phyloP scores from a whole-genome alignment of 1,284 basidiomycete species.

The Blastosporella zonata region DNA sequence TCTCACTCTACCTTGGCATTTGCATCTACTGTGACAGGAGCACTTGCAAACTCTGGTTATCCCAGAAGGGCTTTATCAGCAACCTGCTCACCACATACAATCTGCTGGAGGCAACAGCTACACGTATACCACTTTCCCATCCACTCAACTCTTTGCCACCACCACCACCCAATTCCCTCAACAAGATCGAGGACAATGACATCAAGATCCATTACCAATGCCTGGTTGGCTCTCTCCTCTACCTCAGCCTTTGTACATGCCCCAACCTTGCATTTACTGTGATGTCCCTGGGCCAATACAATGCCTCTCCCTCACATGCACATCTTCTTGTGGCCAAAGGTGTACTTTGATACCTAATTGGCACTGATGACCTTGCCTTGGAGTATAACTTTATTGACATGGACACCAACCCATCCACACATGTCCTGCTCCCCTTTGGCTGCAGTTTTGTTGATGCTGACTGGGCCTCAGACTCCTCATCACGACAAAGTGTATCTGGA shows the following conservation, averaged over 20 bases:
- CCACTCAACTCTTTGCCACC: no score
- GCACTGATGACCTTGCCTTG: not conserved
- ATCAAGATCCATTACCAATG: no score
- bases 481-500: slow-evolving; percentile 15
- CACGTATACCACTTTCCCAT: no score
- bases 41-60: slow-evolving; percentile 5
- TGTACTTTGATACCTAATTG: not conserved
- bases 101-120: not conserved
- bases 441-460: slow-evolving; percentile 11
- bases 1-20: slow-evolving; percentile 14
- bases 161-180: no score
- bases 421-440: not conserved
- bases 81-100: slow-evolving; percentile 4
- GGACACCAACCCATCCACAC: not conserved
- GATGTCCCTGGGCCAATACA: slow-evolving; percentile 26
- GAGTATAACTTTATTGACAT: not conserved
- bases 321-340: slow-evolving; percentile 22
- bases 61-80: slow-evolving; percentile 1
- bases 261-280: slow-evolving; percentile 31
- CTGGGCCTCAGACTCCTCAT: slow-evolving; percentile 16
- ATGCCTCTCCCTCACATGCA: slow-evolving; percentile 18
- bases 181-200: no score
- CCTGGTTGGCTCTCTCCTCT: slow-evolving; percentile 20
- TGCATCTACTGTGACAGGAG: slow-evolving; percentile 8
- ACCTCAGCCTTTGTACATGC: slow-evolving; percentile 22